Percentiles rank a stretch among this genome's conserved stretches.
phyloP scores from a whole-genome alignment of 441 rosid species.

The Pelargonium cotyledonis region DNA sequence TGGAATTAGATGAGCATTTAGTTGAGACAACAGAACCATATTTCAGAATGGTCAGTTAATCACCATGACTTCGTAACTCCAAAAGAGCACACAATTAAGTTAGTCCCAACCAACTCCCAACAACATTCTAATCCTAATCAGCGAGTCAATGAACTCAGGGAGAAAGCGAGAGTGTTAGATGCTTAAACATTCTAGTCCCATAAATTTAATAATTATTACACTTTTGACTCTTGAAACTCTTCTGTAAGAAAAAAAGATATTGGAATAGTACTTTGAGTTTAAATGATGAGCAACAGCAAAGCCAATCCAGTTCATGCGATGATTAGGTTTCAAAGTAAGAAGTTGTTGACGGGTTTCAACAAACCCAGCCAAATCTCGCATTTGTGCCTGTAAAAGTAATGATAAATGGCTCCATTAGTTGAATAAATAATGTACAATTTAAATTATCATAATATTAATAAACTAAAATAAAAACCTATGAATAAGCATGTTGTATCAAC shows the following conservation, averaged over 20 bases:
- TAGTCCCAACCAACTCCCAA: background rate
- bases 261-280: slow-evolving; percentile 60
- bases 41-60: background rate
- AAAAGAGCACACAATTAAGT: background rate
- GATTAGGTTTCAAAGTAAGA: slow-evolving; percentile 91
- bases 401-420: background rate
- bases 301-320: slow-evolving; percentile 99
- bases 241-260: slow-evolving; percentile 14
- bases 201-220: no score
- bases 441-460: background rate
- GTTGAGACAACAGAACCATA: no score
- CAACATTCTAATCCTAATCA: background rate
- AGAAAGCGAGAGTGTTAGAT: no score
- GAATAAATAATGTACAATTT: background rate
- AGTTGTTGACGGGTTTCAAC: slow-evolving; percentile 98
- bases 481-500: background rate
- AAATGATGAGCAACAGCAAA: slow-evolving; percentile 98
- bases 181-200: no score
- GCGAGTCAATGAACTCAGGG: background rate
- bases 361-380: slow-evolving; percentile 96
- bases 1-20: no score
- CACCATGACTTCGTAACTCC: background rate
- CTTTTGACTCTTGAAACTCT: background rate
- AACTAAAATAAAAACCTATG: background rate
- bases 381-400: slow-evolving; percentile 78